Evolutionary conservation across 192 early-diverging fungal species (phyloP), one percentile per base, ranked within the genome.

Genomic region (Piromyces finnis): DNA sequence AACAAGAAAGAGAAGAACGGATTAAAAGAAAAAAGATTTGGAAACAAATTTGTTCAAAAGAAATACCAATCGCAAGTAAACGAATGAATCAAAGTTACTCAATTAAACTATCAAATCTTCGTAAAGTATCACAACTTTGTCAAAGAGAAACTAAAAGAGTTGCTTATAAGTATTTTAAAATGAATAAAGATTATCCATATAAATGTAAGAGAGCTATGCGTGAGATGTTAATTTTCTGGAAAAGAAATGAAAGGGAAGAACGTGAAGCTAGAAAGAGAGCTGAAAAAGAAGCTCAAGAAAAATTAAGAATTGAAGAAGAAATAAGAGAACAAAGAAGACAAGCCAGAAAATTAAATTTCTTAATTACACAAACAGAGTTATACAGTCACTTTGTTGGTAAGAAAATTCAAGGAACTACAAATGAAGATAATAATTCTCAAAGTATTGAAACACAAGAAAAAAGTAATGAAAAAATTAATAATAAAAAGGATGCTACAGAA

Each of bases 331-430:
- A 90, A 11, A 86, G 91, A 37, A 88, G 95, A 68, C 95, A 97
- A 83, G 91, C 90, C 14, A 89, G 94, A 78, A 97, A 97, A 83
- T 89, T 97, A 79, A 95, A 97, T 83, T 97, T 97, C 82, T 86
- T 97, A 81, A 94, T 97, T 78, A 92, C 93, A 1, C 95, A 97
- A 82, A 97, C 95, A 0, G 95, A 97, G 81, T 88, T 97, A 14
- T 97, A 94, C 84, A 94, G 92, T 79, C 94, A 95, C 86, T 97
- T 97, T 86, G 91, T 95, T 78, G 94, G 93, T 79, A 91, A 91
- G 80, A 95, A 95, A 83, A 92, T 94, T 14, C 85, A 83, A 28
- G 86, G 83, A 30, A 78, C 36, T 5, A 13, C 17, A 16, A 22
- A 5, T 1, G 18, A 77, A 11, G 51, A 68, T 11, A 68, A 11